phyloP scores from a whole-genome alignment of 139 green algal species.

The Micractinium sp. region DNA sequence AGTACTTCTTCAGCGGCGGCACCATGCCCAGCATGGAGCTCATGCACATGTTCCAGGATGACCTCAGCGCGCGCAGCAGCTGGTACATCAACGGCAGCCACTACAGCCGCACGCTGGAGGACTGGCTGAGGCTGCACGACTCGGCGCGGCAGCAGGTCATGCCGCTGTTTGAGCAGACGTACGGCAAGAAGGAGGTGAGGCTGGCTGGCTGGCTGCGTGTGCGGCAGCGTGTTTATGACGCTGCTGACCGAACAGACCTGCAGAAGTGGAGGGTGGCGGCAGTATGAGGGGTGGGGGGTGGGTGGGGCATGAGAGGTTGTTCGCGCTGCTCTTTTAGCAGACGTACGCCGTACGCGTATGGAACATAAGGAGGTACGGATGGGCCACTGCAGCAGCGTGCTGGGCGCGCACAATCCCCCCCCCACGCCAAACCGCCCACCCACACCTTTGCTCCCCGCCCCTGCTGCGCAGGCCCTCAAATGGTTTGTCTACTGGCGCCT shows the following conservation, averaged over 20 bases:
- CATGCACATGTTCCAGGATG: constrained; percentile 86
- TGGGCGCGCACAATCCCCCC: background rate
- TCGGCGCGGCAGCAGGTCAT: constrained; percentile 38
- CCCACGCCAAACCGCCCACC: background rate
- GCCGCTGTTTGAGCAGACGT: constrained; percentile 66
- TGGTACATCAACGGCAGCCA: constrained; percentile 87
- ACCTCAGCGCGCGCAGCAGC: background rate
- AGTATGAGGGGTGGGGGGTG: no score
- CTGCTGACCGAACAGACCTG: no score
- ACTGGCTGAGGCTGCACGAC: constrained; percentile 88
- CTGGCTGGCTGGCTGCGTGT: no score
- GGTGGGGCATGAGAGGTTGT: no score
- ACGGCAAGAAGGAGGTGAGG: constrained; percentile 56
- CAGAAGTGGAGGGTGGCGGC: no score
- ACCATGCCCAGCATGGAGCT: constrained; percentile 94
- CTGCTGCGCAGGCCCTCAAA: constrained; percentile 45
- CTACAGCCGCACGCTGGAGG: constrained; percentile 88
- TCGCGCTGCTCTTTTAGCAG: no score
- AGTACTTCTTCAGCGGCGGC: constrained; percentile 95
- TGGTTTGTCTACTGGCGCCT: constrained; percentile 85
- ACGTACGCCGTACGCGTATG: no score
- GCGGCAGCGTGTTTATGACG: no score
- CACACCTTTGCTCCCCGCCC: background rate
- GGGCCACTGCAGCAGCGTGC: background rate
- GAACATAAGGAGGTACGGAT: no score